Evolutionary conservation across 2,329 filamentous ascomycete species (phyloP), one percentile per base, ranked within the genome.

Genomic region (Colletotrichum coccodes): DNA sequence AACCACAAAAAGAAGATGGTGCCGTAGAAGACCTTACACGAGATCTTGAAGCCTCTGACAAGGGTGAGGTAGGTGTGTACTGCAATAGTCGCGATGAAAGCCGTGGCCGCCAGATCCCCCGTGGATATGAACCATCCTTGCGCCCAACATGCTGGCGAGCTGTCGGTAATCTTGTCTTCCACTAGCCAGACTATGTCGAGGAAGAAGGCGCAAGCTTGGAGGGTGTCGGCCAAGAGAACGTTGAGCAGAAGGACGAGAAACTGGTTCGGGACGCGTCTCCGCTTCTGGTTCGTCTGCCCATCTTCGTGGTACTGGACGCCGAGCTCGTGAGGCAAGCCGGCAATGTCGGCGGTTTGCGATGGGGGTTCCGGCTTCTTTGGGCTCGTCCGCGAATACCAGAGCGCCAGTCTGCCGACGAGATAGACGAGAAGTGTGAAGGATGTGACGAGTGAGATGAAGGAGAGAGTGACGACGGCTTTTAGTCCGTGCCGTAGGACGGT

Each of bases 221-320:
- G 84, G 11, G 89, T 81, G 73, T 90, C 88, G 36, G 88, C 87
- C 60, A 88, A 76, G 3, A 90, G 78, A 8, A 90, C 83, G 74
- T 90, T 90, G 76, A 87, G 86, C 64, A 90, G 85, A 4, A 90
- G 79, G 5, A 90, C 79, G 26, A 90, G 80, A 72, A 89, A 89
- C 75, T 90, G 88, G 70, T 89, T 89, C 36, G 67, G 67, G 5
- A 81, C 66, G 8, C 40, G 54, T 4, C 57, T 49, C 12, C 36
- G 8, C 18, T 23, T 47, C 2, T 60, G 4, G 64, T 65, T 4
- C 70, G 67, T 21, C 69, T 70, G 53, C 70, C 72, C 40, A 73
- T 71, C 28, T 71, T 36, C 63, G 23, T 52, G 40, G 42, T 62
- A 62, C 52, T 54, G 63, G 3, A 28, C 50, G 73, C 47, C 74